phyloP scores from a whole-genome alignment of 2,329 filamentous ascomycete genomes.

The Rugonectria rugulosa region DNA sequence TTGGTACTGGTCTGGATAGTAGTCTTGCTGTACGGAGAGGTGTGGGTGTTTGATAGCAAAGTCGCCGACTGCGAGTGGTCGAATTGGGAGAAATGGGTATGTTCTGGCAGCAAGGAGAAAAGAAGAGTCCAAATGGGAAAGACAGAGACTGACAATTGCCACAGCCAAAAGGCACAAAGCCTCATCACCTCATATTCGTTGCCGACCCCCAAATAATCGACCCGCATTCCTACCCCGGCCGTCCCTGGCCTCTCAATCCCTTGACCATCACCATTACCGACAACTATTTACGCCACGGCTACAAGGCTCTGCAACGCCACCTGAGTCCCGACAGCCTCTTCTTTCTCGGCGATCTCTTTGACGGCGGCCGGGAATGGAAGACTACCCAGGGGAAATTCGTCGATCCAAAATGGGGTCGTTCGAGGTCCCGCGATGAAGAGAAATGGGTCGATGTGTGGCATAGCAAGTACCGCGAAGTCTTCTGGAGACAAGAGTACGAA shows the following conservation, averaged over 20 bases:
- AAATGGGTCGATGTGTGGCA: slow-evolving; percentile 71
- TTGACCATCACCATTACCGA: slow-evolving; percentile 74
- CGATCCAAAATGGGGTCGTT: slow-evolving; percentile 65
- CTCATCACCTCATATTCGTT: slow-evolving; percentile 84
- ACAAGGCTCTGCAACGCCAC: slow-evolving; percentile 76
- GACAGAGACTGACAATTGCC: slow-evolving; percentile 28
- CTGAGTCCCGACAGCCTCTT: slow-evolving; percentile 87
- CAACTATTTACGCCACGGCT: slow-evolving; percentile 86
- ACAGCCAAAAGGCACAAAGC: slow-evolving; percentile 78
- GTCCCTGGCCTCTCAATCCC: slow-evolving; percentile 66
- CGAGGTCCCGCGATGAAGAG: slow-evolving; percentile 59
- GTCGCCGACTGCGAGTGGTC: slow-evolving; percentile 81
- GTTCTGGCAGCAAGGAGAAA: slow-evolving; percentile 33
- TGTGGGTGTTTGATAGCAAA: slow-evolving; percentile 75
- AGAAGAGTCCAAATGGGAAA: not conserved
- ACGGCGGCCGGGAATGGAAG: slow-evolving; percentile 95
- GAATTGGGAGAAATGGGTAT: slow-evolving; percentile 92
- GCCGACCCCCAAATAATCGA: slow-evolving; percentile 94
- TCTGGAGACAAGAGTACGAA: slow-evolving; percentile 86
- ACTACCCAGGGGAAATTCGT: slow-evolving; percentile 68
- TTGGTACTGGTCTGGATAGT: slow-evolving; percentile 78
- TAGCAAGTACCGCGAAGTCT: slow-evolving; percentile 78
- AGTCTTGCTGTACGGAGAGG: slow-evolving; percentile 84
- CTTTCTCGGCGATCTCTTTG: slow-evolving; percentile 94
- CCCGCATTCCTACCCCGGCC: slow-evolving; percentile 91